Evolutionary conservation across 1,284 basidiomycete genomes (phyloP).

Genomic region (Coniferiporia weirii): DNA sequence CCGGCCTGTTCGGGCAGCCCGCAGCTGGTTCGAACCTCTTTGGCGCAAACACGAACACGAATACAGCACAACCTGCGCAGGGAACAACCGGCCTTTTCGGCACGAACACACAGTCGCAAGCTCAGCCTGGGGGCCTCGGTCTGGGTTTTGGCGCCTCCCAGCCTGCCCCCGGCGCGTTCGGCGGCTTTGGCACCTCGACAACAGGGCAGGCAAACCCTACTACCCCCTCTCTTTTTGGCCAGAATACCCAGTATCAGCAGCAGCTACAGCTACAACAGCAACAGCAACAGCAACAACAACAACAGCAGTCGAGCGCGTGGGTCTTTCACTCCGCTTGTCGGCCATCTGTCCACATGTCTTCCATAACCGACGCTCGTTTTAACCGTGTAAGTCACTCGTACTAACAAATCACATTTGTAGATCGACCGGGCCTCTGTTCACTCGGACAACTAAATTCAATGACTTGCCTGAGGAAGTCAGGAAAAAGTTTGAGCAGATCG

Average conservation of each 20-base stretch:
- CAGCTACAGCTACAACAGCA: conserved; percentile 7
- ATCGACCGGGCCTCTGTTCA: conserved; percentile 44
- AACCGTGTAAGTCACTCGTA: background rate
- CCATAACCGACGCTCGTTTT: background rate
- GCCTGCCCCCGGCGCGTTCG: conserved; percentile 6
- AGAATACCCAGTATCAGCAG: background rate
- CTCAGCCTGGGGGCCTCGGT: background rate
- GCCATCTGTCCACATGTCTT: background rate
- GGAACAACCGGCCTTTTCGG: conserved; percentile 17
- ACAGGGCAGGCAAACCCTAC: background rate
- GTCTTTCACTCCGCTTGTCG: conserved; percentile 4
- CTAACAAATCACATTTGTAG: background rate
- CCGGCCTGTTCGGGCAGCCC: conserved; percentile 20
- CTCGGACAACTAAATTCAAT: conserved; percentile 77
- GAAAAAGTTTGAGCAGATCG: conserved; percentile 61
- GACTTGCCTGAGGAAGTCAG: conserved; percentile 71
- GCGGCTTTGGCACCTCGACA: conserved; percentile 15
- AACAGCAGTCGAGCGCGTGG: conserved; percentile 15
- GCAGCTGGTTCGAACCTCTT: conserved; percentile 30
- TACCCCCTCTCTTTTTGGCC: conserved; percentile 14
- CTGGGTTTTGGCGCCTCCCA: conserved; percentile 9
- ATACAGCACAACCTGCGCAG: conserved; percentile 23
- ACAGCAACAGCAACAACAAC: conserved; percentile 15
- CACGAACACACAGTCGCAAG: conserved; percentile 9
- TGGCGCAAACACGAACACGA: conserved; percentile 24